Percentiles rank a stretch among this genome's conserved stretches.
phyloP scores from a whole-genome alignment of 2,329 filamentous ascomycete genomes.

The Penicillium sp. region DNA sequence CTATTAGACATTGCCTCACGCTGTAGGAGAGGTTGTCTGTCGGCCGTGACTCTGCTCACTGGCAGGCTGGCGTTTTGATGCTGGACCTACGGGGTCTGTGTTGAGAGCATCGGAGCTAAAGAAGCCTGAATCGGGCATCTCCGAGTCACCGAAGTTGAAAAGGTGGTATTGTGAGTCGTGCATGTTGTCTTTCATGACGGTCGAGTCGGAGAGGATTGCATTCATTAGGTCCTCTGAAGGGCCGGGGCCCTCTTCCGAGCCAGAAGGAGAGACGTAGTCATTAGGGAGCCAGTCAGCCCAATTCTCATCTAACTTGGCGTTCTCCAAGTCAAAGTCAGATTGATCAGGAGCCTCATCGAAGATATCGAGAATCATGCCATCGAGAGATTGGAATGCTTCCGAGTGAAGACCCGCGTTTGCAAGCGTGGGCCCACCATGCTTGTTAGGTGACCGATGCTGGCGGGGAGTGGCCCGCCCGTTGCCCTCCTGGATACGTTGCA shows the following conservation, averaged over 20 bases:
- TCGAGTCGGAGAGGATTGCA: slow-evolving; percentile 35
- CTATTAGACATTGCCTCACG: slow-evolving; percentile 2
- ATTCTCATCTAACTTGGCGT: slow-evolving; percentile 23
- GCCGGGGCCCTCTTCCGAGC: slow-evolving; percentile 22
- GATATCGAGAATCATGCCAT: slow-evolving; percentile 40
- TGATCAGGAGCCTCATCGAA: slow-evolving; percentile 34
- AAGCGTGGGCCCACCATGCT: slow-evolving; percentile 22
- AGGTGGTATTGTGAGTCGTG: slow-evolving; percentile 28
- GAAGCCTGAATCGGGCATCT: slow-evolving; percentile 36
- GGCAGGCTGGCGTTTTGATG: slow-evolving; percentile 22
- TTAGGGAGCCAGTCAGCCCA: slow-evolving; percentile 41
- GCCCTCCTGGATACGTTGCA: slow-evolving; percentile 34
- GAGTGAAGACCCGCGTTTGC: slow-evolving; percentile 25
- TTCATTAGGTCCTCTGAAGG: slow-evolving; percentile 35
- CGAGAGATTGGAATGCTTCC: slow-evolving; percentile 30
- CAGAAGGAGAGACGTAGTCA: slow-evolving; percentile 33
- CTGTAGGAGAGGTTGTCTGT: slow-evolving; percentile 12
- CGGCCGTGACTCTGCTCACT: slow-evolving; percentile 11
- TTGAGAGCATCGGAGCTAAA: slow-evolving; percentile 37
- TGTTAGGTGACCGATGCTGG: slow-evolving; percentile 26
- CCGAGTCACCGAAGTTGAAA: slow-evolving; percentile 30
- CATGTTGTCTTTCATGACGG: slow-evolving; percentile 29
- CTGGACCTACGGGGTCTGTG: slow-evolving; percentile 21
- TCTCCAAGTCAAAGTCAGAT: slow-evolving; percentile 29
- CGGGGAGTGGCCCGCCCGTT: slow-evolving; percentile 23